Base-by-base conservation (phyloP, 352 stramenopile species). In the Detonula confervacea region DNA sequence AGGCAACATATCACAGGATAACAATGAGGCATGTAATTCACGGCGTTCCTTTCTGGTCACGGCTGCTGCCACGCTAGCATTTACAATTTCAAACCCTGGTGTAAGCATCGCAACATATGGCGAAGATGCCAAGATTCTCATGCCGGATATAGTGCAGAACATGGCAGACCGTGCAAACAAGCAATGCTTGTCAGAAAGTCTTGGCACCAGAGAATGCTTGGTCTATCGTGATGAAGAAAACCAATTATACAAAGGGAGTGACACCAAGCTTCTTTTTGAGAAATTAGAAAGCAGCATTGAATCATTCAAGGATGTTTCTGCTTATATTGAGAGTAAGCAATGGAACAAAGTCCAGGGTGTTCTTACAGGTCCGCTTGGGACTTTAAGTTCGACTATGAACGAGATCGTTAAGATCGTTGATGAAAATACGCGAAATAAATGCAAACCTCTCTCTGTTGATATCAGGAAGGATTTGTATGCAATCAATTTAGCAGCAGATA, bases 141-240 rank as follows among this genome's bases (percentile, higher is more conserved):
- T 91, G 18, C 86, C 86, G 18, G 80, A 91, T 70, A 35, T 84
- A 2, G 39, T 86, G 0, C 65, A 88, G 60, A 67, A 65, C 1
- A 80, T 91, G 46, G 56, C 60, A 11, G 67, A 91, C 71, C 77
- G 83, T 22, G 49, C 20, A 37, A 89, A 64, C 2, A 86, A 88
- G 46, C 83, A 91, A 73, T 91, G 86, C 49, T 64, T 91, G 52
- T 80, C 90, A 1, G 86, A 91, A 74, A 77, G n/a, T 37, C 74
- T 91, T 22, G 86, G 86, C n/a, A 91, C 81, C 62, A 63, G 86
- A 73, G 76, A 88, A 56, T 91, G 86, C 73, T 52, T 91, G 8
- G 83, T 90, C 0, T 91, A 91, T 68, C 44, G 73, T 22, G 86
- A 91, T 55, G 62, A 68, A 35, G 76, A 87, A 35, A 90, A 88